A percentile compares a stretch with the other conserved stretches of the same genome.
Evolutionary conservation across 1,139 yeast species (phyloP).

Genomic region (Geotrichum restrictum): DNA sequence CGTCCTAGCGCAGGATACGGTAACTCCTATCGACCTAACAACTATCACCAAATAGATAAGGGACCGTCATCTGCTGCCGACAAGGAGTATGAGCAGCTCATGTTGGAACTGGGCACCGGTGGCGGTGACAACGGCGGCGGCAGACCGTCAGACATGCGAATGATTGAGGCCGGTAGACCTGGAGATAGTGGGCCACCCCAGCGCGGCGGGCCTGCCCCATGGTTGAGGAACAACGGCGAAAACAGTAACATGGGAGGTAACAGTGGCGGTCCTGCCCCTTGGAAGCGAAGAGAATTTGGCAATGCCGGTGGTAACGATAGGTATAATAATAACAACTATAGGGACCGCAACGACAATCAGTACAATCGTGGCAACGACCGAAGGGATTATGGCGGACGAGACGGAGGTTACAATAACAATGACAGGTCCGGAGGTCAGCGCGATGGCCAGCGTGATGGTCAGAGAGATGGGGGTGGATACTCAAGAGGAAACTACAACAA

Average conservation of each 20-base stretch:
- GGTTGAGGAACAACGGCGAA: constrained; percentile 19
- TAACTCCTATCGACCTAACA: constrained; percentile 24
- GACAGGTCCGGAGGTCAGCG: constrained; percentile 2
- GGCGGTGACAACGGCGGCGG: constrained; percentile 17
- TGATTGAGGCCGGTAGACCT: constrained; percentile 19
- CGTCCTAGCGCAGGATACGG: constrained; percentile 27
- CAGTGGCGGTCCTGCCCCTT: constrained; percentile 22
- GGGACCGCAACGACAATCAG: constrained; percentile 11
- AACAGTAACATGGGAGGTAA: constrained; percentile 15
- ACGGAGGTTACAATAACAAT: constrained; percentile 3
- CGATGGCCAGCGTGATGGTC: background rate
- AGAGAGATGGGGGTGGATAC: background rate
- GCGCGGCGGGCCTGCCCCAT: constrained; percentile 21
- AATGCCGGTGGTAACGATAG: constrained; percentile 5
- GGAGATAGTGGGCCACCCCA: constrained; percentile 17
- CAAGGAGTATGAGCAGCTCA: constrained; percentile 49
- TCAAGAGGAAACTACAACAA: constrained; percentile 1
- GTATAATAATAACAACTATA: constrained; percentile 1
- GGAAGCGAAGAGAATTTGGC: constrained; percentile 22
- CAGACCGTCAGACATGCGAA: constrained; percentile 8
- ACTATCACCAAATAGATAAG: constrained; percentile 22
- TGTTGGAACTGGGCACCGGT: constrained; percentile 48
- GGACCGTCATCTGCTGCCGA: constrained; percentile 38
- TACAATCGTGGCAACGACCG: constrained; percentile 5
- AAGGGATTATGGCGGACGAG: constrained; percentile 4